Evolutionary conservation across 2,329 filamentous ascomycete genomes (phyloP).

Genomic region (Fusarium sp.): DNA sequence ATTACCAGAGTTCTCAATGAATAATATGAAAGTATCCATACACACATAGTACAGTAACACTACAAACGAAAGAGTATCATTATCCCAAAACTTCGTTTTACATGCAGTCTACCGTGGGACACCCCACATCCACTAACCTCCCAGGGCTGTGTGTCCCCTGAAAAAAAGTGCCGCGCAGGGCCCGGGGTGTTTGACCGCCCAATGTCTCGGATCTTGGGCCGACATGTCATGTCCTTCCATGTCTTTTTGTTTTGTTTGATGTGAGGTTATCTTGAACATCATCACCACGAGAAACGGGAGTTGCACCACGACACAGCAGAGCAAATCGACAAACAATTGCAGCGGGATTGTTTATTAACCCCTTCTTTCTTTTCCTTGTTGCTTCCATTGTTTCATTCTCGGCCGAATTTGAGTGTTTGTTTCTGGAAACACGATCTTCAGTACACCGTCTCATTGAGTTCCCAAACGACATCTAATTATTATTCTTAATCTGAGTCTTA

Average conservation of each 20-base stretch:
- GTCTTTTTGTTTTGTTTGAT: conserved; percentile 40
- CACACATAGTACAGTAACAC: too few relatives aligned
- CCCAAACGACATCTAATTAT: neutral
- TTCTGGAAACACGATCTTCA: conserved; percentile 6
- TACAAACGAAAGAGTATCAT: neutral
- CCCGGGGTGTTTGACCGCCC: conserved; percentile 44
- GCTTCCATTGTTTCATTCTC: neutral
- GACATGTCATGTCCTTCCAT: conserved; percentile 33
- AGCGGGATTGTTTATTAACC: neutral
- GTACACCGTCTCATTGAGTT: conserved; percentile 13
- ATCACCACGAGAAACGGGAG: neutral
- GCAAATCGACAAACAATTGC: neutral
- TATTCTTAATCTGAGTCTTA: neutral
- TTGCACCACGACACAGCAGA: neutral
- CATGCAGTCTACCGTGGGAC: conserved; percentile 3
- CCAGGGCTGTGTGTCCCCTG: conserved; percentile 24
- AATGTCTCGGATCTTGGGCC: conserved; percentile 44
- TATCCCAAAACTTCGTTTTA: neutral
- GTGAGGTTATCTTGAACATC: conserved; percentile 28
- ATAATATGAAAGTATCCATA: too few relatives aligned
- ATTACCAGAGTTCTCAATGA: too few relatives aligned
- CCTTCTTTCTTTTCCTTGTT: neutral
- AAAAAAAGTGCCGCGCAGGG: conserved; percentile 17
- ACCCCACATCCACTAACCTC: conserved; percentile 24
- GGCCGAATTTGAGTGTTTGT: neutral